Percentiles rank a stretch among this genome's conserved stretches.
phyloP scores from a whole-genome alignment of 1,284 basidiomycete genomes.

The Trichosporon ovoides region DNA sequence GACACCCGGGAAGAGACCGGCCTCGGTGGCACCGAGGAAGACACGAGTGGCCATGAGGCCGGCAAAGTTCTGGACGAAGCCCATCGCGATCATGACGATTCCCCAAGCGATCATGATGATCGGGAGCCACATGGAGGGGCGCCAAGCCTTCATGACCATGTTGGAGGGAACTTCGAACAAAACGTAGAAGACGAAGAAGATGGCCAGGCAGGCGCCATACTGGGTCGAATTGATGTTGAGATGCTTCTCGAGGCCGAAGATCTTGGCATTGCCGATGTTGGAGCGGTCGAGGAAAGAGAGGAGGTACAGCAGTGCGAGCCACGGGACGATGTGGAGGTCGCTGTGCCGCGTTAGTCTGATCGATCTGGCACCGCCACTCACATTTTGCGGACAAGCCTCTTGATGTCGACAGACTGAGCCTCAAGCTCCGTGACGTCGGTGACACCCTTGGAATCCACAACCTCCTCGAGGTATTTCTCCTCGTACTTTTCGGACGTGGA shows the following conservation, averaged over 20 bases:
- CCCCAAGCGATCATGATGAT: constrained; percentile 42
- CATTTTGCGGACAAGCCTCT: constrained; percentile 9
- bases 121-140: constrained; percentile 29
- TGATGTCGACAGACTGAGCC: constrained; percentile 9
- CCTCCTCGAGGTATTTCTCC: constrained; percentile 3
- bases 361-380: not conserved
- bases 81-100: constrained; percentile 46
- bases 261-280: constrained; percentile 57
- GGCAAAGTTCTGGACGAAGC: constrained; percentile 36
- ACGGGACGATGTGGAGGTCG: constrained; percentile 25
- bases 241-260: constrained; percentile 43
- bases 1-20: constrained; percentile 41
- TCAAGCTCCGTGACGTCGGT: constrained; percentile 4
- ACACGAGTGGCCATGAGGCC: constrained; percentile 46
- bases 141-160: constrained; percentile 51
- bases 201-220: constrained; percentile 27
- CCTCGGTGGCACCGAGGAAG: constrained; percentile 32
- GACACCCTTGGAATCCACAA: not conserved
- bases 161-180: constrained; percentile 63
- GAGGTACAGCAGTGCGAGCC: constrained; percentile 58
- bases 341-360: constrained; percentile 6
- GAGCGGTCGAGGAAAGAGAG: constrained; percentile 66
- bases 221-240: constrained; percentile 28
- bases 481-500: constrained; percentile 2
- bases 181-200: constrained; percentile 63